Base-by-base conservation (phyloP, 306 rosid species). In the Arachis stenosperma region DNA sequence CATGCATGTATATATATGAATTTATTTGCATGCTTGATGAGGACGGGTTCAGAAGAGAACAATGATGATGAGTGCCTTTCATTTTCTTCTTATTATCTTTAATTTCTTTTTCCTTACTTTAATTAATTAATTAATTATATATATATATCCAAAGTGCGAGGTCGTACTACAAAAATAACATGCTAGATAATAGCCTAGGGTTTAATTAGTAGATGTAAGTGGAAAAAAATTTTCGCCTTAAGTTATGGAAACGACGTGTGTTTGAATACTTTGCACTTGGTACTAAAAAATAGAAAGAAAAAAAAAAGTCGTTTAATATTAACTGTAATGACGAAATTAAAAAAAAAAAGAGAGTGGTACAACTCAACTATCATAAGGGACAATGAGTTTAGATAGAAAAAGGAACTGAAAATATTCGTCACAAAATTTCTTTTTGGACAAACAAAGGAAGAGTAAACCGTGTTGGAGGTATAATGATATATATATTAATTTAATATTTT, bases 1-100 rank as follows among this genome's bases (percentile, higher is more conserved):
- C 86, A 75, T 61, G 15, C 11, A 12, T 50, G 10, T 51, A 17
- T 71, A 36, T 22, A 33, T 33, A 33, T 33, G 37, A 2, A 33
- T 33, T 33, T 33, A 33, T 2, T 10, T 66, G 80, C 86, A 76
- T 74, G 67, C 55, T 46, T 52, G 82, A 85, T 68, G 65, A 79
- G 12, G 78, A 79, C 48, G 39, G 33, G 8, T 44, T 30, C 68
- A 47, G 27, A 69, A 62, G 75, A 61, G 41, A 33, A 33, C 37
- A 33, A 33, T 33, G 4, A 33, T 33, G 4, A 33, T 33, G 51
- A 75, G 70, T 61, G 67, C 74, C 52, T 72, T 61, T 53, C 68
- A 5, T 50, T 74, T 78, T 74, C 65, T 47, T 65, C 51, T 5
- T 0, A 33, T 12, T 6, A 13, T 17, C 37, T 30, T 43, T 58